Evolutionary conservation across 352 stramenopile genomes (phyloP), one percentile per base, ranked within the genome.

Genomic region (Phytophthora uliginosa): DNA sequence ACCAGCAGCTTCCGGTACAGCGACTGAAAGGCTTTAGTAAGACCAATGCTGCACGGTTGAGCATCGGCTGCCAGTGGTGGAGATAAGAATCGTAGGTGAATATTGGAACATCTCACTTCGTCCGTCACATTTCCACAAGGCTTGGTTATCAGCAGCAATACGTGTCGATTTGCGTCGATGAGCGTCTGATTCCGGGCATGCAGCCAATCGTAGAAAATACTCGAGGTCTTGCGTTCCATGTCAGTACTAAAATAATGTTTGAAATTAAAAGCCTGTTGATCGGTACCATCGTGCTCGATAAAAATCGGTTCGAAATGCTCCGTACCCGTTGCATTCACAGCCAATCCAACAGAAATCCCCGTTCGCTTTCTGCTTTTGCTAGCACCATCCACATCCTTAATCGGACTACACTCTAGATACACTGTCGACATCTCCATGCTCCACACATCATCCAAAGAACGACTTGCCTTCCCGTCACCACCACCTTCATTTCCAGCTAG

Each of bases 361-460:
- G 24, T 59, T 24, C 22, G 51, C 31, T 66, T 55, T 24, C 34
- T n/a, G 33, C 18, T n/a, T 34, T 10, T 55, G 7, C 15, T 17
- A 26, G 18, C 15, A 22, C 7, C 36, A n/a, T n/a, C 15, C 9
- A 12, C 55, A 38, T 28, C 47, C 34, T 54, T 45, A 4, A 60
- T 40, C 9, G 70, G 70, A 8, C 51, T 64, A 48, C 24, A 66
- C 15, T 66, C 65, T 15, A 66, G 67, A 24, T 40, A 60, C 31
- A 77, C n/a, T 12, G 40, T 51, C 18, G 69, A 55, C 56, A 58
- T 70, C 48, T 74, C 65, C 24, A 74, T 36, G 36, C 36, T 71
- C 71, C 65, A 74, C 52, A 77, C 71, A 7, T 74, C 71, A 38
- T 63, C 24, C 24, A 77, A 40, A 42, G 58, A 63, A 24, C 54